Evolutionary conservation across 139 green algal species (phyloP), one percentile per base, ranked within the genome.

Genomic region (Chlorella sp.): DNA sequence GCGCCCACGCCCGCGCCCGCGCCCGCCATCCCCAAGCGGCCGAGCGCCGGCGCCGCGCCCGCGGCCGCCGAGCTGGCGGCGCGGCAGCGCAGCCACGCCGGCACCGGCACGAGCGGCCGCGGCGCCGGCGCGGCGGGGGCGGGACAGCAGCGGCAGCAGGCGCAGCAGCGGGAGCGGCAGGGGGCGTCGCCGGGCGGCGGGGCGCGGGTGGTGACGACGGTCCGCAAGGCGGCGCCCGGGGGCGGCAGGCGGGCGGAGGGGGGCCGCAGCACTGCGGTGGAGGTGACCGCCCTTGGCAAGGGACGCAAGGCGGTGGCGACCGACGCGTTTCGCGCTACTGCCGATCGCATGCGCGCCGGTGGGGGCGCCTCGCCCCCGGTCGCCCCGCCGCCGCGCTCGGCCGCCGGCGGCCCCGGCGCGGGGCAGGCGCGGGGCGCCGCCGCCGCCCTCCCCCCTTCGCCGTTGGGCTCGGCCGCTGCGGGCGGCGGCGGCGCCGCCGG

Each of bases 281-380:
- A 76, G 29, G 70, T 67, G 40, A 67, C 55, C 0, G 62, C 73
- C 0, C 23, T 66, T 14, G 73, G 73, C 61, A 79, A 79, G 48
- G 73, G 48, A 5, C 61, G 73, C 48, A 79, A 79, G 38, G 62
- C 72, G 73, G 23, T 73, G 36, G 73, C 73, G 8, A 66, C 31
- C 36, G 73, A 66, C 19, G 73, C 73, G 15, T 62, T 79, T n/a
- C 27, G 70, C 59, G 14, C 40, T 53, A 5, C 25, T 62, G n/a
- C n/a, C 67, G 40, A 51, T 76, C 27, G 35, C 68, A n/a, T 8
- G n/a, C 9, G 23, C 23, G 36, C 31, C 38, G 40, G 62, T 40
- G 62, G 67, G 7, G 23, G 31, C 9, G 11, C 33, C 48, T 12
- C 29, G 58, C 8, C 67, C 3, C 21, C 46, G 35, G 38, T 5